A percentile compares a stretch with the other conserved stretches of the same genome.
Evolutionary conservation across 352 stramenopile species (phyloP).

Genomic region (Pythium folliculosum): DNA sequence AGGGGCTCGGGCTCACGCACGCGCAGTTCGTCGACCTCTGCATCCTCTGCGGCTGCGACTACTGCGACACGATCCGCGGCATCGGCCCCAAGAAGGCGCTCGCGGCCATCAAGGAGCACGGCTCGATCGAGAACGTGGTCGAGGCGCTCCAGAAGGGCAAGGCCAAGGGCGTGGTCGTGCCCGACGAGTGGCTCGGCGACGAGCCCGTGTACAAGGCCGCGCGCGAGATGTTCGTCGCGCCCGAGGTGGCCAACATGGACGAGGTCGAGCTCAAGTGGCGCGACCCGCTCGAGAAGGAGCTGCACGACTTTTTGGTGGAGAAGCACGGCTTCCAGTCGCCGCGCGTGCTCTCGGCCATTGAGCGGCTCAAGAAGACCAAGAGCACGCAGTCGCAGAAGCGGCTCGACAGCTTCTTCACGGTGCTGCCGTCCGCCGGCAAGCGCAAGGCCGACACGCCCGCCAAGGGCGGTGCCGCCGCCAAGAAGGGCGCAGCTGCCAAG

Average conservation of each 20-base stretch:
- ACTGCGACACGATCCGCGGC: conserved; percentile 97
- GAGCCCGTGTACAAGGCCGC: conserved; percentile 93
- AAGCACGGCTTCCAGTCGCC: conserved; percentile 96
- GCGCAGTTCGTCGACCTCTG: conserved; percentile 98
- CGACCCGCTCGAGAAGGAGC: conserved; percentile 86
- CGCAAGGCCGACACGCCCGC: conserved; percentile 49
- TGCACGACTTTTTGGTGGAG: conserved; percentile 95
- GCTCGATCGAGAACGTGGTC: conserved; percentile 95
- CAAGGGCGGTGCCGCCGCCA: conserved; percentile 39
- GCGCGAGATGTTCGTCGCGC: conserved; percentile 91
- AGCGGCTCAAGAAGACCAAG: conserved; percentile 96
- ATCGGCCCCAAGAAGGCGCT: conserved; percentile 98
- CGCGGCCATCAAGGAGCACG: conserved; percentile 96
- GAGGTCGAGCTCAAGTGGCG: conserved; percentile 94
- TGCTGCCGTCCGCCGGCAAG: conserved; percentile 67
- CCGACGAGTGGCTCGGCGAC: conserved; percentile 84
- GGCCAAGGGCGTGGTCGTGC: conserved; percentile 81
- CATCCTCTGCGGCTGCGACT: conserved; percentile 99
- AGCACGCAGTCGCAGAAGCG: conserved; percentile 94
- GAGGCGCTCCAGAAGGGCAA: conserved; percentile 87
- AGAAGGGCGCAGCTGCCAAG: conserved; percentile 38
- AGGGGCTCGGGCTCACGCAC: conserved; percentile 93
- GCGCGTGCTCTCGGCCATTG: conserved; percentile 92
- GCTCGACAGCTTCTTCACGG: conserved; percentile 97
- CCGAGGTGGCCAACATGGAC: conserved; percentile 66